Conservation (phyloP, 768 basidiomycete species). For the Naganishia vaughanmartiniae region DNA sequence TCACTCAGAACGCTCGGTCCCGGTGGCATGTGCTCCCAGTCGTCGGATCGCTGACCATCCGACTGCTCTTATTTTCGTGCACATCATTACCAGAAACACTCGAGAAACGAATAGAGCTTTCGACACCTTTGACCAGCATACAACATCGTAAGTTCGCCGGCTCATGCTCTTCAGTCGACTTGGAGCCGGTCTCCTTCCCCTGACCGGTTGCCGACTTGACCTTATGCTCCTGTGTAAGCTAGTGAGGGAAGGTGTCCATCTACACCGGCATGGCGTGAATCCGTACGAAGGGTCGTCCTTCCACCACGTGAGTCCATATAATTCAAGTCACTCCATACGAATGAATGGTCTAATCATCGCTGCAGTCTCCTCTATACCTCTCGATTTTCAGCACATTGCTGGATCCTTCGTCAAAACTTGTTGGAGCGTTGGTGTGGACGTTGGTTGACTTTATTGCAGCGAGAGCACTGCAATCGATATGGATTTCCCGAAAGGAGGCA, state of each 20-base stretch:
- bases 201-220: slow-evolving; percentile 27
- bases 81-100: slow-evolving; percentile 59
- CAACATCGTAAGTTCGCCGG: slow-evolving; percentile 63
- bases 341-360: not conserved
- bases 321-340: slow-evolving; percentile 4
- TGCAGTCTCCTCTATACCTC: slow-evolving; percentile 78
- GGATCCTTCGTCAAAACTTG: slow-evolving; percentile 55
- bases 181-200: slow-evolving; percentile 16
- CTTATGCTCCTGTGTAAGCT: slow-evolving; percentile 24
- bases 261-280: slow-evolving; percentile 71
- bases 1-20: not conserved
- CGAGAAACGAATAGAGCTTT: slow-evolving; percentile 70
- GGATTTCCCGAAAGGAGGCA: slow-evolving; percentile 61
- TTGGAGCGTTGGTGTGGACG: slow-evolving; percentile 65
- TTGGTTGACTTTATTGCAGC: slow-evolving; percentile 67
- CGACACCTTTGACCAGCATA: slow-evolving; percentile 77
- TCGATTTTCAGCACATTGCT: slow-evolving; percentile 73
- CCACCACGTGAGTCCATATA: slow-evolving; percentile 65
- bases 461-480: slow-evolving; percentile 66
- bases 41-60: slow-evolving; percentile 20
- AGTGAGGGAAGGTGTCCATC: slow-evolving; percentile 89
- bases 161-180: slow-evolving; percentile 3
- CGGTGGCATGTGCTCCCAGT: slow-evolving; percentile 1
- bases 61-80: slow-evolving; percentile 56
- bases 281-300: slow-evolving; percentile 85